Percentiles rank a stretch among this genome's conserved stretches.
phyloP scores from a whole-genome alignment of 805 yeast species.

The Barnettozyma californica region DNA sequence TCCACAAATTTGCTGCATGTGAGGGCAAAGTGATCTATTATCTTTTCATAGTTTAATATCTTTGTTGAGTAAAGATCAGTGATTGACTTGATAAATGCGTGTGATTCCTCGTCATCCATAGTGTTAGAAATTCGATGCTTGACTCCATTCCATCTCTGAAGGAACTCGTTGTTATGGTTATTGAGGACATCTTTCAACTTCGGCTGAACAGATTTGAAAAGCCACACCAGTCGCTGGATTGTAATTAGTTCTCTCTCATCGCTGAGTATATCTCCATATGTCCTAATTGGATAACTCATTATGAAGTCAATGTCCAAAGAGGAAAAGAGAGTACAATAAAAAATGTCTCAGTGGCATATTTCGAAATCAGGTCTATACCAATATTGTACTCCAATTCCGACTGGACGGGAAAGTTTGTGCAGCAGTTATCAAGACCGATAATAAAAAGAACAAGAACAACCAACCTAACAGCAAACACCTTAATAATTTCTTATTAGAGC shows the following conservation, averaged over 20 bases:
- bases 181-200: slow-evolving; percentile 3
- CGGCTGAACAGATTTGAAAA: slow-evolving; percentile 13
- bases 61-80: not conserved
- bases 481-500: not conserved
- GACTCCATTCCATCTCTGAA: slow-evolving; percentile 2
- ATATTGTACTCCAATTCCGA: not conserved
- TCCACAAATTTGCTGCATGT: slow-evolving; percentile 8
- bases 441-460: too few relatives aligned
- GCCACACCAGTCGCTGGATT: slow-evolving; percentile 7
- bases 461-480: too few relatives aligned
- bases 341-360: not conserved
- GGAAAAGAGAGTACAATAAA: not conserved
- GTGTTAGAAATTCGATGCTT: not conserved
- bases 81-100: not conserved
- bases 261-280: slow-evolving; percentile 7
- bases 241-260: slow-evolving; percentile 9
- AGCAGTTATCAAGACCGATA: too few relatives aligned
- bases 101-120: not conserved
- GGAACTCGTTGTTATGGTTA: not conserved
- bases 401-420: too few relatives aligned
- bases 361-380: not conserved
- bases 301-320: not conserved
- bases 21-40: not conserved
- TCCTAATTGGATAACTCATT: not conserved
- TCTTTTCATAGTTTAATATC: slow-evolving; percentile 9